These are phyloP conservation scores for Annulohypoxylon moriforme DNA, from an alignment of 495 filamentous ascomycete genomes.

Conservation along the genomic window DNA sequence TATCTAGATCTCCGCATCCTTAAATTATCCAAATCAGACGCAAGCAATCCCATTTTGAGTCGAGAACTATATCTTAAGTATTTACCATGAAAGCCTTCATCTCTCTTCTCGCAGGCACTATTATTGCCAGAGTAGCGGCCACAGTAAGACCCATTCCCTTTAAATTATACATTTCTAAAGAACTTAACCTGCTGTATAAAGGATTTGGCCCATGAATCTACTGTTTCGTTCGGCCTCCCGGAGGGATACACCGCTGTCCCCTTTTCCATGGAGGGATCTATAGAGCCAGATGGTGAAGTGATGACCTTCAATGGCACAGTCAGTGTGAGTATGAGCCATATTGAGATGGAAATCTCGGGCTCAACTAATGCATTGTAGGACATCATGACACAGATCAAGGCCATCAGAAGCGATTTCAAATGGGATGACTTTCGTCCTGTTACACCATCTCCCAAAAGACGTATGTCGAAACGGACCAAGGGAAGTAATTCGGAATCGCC, in stretches of 20 bases:
- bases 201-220: neutral
- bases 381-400: constrained; percentile 25
- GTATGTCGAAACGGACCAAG: constrained; percentile 6
- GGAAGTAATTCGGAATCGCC: neutral
- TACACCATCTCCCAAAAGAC: neutral
- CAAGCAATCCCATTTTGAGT: neutral
- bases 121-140: neutral
- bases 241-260: constrained; percentile 29
- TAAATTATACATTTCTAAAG: no score
- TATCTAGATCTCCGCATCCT: no score
- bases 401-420: constrained; percentile 28
- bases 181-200: neutral
- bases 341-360: neutral
- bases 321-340: neutral
- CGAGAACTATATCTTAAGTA: neutral
- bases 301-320: constrained; percentile 35
- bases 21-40: neutral
- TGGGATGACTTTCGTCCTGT: constrained; percentile 25
- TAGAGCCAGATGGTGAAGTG: constrained; percentile 26
- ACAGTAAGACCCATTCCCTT: no score
- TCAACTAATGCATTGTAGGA: neutral
- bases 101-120: constrained; percentile 1
- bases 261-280: constrained; percentile 25
- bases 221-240: neutral
- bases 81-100: constrained; percentile 20